These are phyloP conservation scores for Colletotrichum tanaceti DNA, from an alignment of 2,329 filamentous ascomycete species.

Conservation along the genomic window DNA sequence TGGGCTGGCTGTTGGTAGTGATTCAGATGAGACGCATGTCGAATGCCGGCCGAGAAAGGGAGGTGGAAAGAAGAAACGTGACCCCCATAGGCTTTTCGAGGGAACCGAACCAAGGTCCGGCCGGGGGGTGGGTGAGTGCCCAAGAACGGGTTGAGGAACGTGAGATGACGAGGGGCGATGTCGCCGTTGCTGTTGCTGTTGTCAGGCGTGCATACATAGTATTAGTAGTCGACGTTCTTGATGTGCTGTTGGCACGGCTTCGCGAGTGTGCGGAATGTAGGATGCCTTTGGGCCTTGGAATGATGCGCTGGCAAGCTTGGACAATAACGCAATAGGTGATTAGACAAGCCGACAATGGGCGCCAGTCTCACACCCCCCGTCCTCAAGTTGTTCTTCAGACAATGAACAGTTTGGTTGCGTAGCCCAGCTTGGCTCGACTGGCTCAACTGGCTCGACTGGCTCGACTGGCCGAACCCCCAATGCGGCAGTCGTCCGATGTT, in stretches of 20 bases:
- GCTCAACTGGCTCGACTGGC: conserved; percentile 2
- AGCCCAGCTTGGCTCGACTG: conserved; percentile 2
- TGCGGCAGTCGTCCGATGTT: conserved; percentile 32
- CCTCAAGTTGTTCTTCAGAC: conserved; percentile 7
- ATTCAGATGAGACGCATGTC: conserved; percentile 30
- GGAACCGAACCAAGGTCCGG: conserved; percentile 2
- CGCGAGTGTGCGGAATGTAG: conserved; percentile 30
- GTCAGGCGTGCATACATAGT: conserved; percentile 22
- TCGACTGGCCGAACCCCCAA: neutral
- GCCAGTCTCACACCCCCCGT: too few species aligned
- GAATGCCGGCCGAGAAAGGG: conserved; percentile 30
- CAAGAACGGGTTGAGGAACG: conserved; percentile 1
- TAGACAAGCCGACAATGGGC: too few species aligned
- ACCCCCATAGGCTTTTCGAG: conserved; percentile 29
- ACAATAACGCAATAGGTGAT: conserved; percentile 1
- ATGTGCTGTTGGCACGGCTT: neutral
- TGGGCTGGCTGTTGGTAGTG: conserved; percentile 16
- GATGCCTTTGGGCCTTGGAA: conserved; percentile 20
- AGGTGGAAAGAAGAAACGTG: conserved; percentile 5
- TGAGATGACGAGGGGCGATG: neutral
- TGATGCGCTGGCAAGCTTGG: conserved; percentile 32
- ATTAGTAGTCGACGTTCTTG: neutral
- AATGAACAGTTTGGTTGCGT: conserved; percentile 19
- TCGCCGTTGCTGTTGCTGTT: conserved; percentile 3
- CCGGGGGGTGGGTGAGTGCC: too few species aligned